These are phyloP conservation scores for Lepraria neglecta DNA, from an alignment of 495 filamentous ascomycete species.

Conservation along the genomic window DNA sequence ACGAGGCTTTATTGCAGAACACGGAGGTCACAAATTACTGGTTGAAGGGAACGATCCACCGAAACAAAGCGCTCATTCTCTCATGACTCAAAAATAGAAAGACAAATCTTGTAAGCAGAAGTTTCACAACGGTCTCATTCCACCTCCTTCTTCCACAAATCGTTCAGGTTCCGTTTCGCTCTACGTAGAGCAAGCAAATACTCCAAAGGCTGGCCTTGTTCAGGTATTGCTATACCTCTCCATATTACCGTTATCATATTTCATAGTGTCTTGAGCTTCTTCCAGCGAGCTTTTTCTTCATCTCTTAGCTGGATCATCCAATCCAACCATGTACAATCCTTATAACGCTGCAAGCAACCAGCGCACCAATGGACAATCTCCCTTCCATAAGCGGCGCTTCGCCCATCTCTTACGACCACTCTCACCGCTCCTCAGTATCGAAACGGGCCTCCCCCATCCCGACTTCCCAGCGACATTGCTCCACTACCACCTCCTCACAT, in stretches of 20 bases:
- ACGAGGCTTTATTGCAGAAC: too few relatives aligned
- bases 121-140: not conserved
- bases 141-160: not conserved
- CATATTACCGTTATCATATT: not conserved
- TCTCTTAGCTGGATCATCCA: not conserved
- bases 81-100: not conserved
- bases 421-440: conserved; percentile 39
- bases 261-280: not conserved
- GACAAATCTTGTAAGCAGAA: not conserved
- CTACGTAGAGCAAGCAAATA: not conserved
- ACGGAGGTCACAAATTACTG: too few relatives aligned
- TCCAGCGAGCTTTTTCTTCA: not conserved
- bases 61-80: not conserved
- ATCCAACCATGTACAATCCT: not conserved
- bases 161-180: not conserved
- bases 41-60: not conserved
- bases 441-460: conserved; percentile 54
- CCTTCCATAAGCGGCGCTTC: conserved; percentile 31
- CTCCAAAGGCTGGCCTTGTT: not conserved
- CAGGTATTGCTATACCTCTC: conserved; percentile 3
- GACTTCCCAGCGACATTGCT: conserved; percentile 61
- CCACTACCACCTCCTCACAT: conserved; percentile 68
- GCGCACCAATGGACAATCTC: conserved; percentile 24
- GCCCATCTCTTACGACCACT: conserved; percentile 34
- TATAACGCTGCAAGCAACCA: conserved; percentile 1